Evolutionary conservation across 768 basidiomycete genomes (phyloP), one percentile per base, ranked within the genome.

Genomic region (Calvatia gigantea): DNA sequence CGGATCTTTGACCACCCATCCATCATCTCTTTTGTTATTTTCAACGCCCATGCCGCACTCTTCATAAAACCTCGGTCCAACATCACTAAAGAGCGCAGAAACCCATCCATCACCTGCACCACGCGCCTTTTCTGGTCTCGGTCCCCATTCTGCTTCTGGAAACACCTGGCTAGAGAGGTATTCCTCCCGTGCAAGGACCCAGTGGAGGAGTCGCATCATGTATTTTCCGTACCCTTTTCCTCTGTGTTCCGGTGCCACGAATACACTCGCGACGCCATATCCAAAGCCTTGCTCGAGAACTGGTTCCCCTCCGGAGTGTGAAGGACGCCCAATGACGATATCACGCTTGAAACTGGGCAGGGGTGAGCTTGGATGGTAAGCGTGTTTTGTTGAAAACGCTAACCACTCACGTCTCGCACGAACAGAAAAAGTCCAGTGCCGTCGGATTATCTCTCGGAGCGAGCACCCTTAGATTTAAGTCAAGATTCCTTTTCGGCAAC

Each of bases 141-240:
- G 25, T 11, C 68, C 67, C 70, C 68, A 70, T 41, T 64, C 61
- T 8, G 11, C 23, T 17, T 49, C 56, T 0, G 67, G 67, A 41
- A 68, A 69, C 3, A 25, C n/a, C 23, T 50, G 32, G 4, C 57
- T 48, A 4, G 60, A 52, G 15, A 65, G 33, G 15, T 58, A 58
- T 2, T 60, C 51, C 23, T 54, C 50, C n/a, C 61, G 58, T 15
- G 63, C 68, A 21, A 71, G 56, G 1, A 69, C 62, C 70, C 70
- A 71, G 61, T 87, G 85, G 32, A 87, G 53, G 21, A 87, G 73
- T 12, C 76, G 71, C 84, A 86, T 84, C 84, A 86, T 84, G 57
- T 83, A 81, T 9, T 65, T 63, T 8, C 79, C 84, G 58, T 84
- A 86, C 17, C 86, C 84, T 50, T 77, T 77, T 9, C 75, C 69